A percentile compares a stretch with the other conserved stretches of the same genome.
These are phyloP conservation scores for Neurospora intermedia DNA, from an alignment of 495 filamentous ascomycete genomes.

Conservation along the genomic window DNA sequence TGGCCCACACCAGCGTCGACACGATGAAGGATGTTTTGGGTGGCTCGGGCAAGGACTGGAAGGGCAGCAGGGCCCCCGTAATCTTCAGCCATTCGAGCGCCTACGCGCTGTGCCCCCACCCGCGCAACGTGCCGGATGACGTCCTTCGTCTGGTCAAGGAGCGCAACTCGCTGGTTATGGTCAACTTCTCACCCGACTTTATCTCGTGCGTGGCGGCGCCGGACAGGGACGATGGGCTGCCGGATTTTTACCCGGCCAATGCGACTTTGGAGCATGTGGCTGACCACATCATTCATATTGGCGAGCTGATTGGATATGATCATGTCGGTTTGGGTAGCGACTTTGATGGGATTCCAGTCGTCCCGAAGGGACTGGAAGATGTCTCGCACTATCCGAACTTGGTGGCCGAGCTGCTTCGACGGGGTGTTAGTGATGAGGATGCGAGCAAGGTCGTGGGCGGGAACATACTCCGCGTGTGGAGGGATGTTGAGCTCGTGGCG, in stretches of 20 bases:
- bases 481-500: conserved; percentile 56
- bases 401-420: conserved; percentile 57
- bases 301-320: conserved; percentile 56
- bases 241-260: conserved; percentile 48
- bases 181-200: conserved; percentile 73
- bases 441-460: conserved; percentile 57
- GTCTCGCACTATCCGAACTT: conserved; percentile 77
- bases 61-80: conserved; percentile 51
- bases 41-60: conserved; percentile 28
- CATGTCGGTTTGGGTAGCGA: conserved; percentile 68
- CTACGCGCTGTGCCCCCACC: conserved; percentile 55
- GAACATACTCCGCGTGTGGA: conserved; percentile 70
- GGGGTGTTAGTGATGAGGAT: conserved; percentile 58
- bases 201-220: conserved; percentile 50
- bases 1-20: conserved; percentile 54
- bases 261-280: conserved; percentile 72
- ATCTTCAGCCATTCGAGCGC: conserved; percentile 66
- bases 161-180: conserved; percentile 57
- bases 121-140: conserved; percentile 63
- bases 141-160: conserved; percentile 52
- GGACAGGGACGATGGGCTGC: conserved; percentile 47
- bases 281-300: conserved; percentile 62
- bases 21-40: conserved; percentile 61
- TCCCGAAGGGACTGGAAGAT: conserved; percentile 58
- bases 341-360: conserved; percentile 54